Percentiles rank a stretch among this genome's conserved stretches.
phyloP scores from a whole-genome alignment of 208 protist species.

The Porcisia deanei region DNA sequence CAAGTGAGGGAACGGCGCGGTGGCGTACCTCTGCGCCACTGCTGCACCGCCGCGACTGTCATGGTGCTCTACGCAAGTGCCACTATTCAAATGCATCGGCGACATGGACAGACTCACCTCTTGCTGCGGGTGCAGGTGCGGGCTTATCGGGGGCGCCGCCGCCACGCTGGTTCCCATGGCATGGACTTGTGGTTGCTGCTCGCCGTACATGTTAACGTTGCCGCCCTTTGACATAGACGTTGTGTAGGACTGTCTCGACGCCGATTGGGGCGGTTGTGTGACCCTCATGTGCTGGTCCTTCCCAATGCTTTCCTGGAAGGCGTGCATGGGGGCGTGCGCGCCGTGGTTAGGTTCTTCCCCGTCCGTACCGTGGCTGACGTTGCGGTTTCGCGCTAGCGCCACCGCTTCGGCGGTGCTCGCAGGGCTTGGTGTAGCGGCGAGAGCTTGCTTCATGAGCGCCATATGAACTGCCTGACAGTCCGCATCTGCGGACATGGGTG shows the following conservation, averaged over 20 bases:
- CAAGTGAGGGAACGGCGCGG: conserved; percentile 4
- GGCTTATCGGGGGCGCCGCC: neutral
- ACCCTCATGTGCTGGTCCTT: neutral
- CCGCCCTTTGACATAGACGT: neutral
- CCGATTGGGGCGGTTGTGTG: neutral
- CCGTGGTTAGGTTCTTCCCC: neutral
- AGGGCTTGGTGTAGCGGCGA: conserved; percentile 1
- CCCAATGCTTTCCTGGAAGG: neutral
- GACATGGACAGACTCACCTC: neutral
- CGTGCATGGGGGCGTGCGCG: neutral
- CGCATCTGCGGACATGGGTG: conserved; percentile 46
- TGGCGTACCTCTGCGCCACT: neutral
- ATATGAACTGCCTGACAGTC: conserved; percentile 62
- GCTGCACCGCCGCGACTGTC: neutral
- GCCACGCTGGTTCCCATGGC: neutral
- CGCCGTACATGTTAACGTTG: neutral
- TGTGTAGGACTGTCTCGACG: neutral
- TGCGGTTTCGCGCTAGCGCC: neutral
- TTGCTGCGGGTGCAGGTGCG: neutral
- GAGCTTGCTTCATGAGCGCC: conserved; percentile 29
- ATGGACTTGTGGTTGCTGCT: neutral
- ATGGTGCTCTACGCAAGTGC: neutral
- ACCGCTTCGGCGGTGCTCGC: neutral
- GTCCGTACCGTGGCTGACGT: too few relatives aligned
- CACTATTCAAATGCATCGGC: neutral